These are phyloP conservation scores for Candolleomyces eurysporus DNA, from an alignment of 768 basidiomycete species.

Conservation along the genomic window DNA sequence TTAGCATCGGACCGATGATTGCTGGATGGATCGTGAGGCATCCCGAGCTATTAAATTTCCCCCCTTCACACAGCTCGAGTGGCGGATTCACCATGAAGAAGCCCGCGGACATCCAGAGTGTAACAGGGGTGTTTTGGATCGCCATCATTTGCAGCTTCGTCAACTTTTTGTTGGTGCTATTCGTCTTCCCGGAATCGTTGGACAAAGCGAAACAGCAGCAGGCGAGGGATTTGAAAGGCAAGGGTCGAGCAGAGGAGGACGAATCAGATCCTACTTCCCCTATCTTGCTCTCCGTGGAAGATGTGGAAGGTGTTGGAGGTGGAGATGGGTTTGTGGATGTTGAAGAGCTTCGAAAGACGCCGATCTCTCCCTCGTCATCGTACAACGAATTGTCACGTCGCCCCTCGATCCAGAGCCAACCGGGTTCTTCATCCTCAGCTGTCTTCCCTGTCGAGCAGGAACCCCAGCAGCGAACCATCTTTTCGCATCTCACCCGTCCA, in stretches of 20 bases:
- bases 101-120: constrained; percentile 23
- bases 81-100: constrained; percentile 5
- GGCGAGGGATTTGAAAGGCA: constrained; percentile 23
- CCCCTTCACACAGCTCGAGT: neutral
- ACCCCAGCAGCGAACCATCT: neutral
- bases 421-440: neutral
- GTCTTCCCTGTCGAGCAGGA: neutral
- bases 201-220: constrained; percentile 38
- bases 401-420: neutral
- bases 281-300: constrained; percentile 13
- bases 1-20: constrained; percentile 75
- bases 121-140: constrained; percentile 49
- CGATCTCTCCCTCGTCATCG: neutral
- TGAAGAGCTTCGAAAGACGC: neutral
- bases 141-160: constrained; percentile 42
- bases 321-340: constrained; percentile 7
- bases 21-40: constrained; percentile 54
- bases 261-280: constrained; percentile 11
- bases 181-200: constrained; percentile 70
- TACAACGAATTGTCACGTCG: neutral
- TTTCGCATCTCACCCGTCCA: constrained; percentile 49
- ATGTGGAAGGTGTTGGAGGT: constrained; percentile 15
- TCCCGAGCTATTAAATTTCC: constrained; percentile 23
- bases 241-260: constrained; percentile 16
- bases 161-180: constrained; percentile 61